Conservation (phyloP, 768 basidiomycete species). For the Suillus alpinus region DNA sequence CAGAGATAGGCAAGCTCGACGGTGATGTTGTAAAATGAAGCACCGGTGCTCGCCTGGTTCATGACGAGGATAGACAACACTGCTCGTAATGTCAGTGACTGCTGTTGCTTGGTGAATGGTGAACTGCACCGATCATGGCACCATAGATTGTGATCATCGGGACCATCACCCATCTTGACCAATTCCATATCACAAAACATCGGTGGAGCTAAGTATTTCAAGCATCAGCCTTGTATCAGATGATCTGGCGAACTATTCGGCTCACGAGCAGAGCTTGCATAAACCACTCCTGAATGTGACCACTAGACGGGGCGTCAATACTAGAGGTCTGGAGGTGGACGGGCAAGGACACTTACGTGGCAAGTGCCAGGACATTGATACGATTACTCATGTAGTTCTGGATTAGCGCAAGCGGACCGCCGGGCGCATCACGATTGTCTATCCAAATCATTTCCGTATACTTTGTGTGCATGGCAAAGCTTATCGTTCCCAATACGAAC, state of each 20-base stretch:
- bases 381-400: conserved; percentile 12
- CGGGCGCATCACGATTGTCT: conserved; percentile 20
- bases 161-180: conserved; percentile 11
- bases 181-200: conserved; percentile 15
- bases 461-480: conserved; percentile 21
- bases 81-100: background rate
- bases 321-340: background rate
- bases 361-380: conserved; percentile 20
- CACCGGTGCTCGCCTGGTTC: conserved; percentile 8
- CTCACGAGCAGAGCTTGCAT: conserved; percentile 22
- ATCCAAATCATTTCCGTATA: conserved; percentile 32
- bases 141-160: conserved; percentile 15
- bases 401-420: conserved; percentile 12
- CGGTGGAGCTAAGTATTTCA: conserved; percentile 3
- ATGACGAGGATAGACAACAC: conserved; percentile 18
- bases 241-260: background rate
- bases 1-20: conserved; percentile 26
- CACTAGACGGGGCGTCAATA: conserved; percentile 10
- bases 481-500: conserved; percentile 25
- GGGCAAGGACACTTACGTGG: conserved; percentile 12
- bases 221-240: background rate
- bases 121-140: conserved; percentile 13
- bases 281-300: conserved; percentile 30
- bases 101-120: background rate
- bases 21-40: conserved; percentile 21